These are phyloP conservation scores for Cercospora sojina DNA, from an alignment of 2,329 filamentous ascomycete species.

Conservation along the genomic window DNA sequence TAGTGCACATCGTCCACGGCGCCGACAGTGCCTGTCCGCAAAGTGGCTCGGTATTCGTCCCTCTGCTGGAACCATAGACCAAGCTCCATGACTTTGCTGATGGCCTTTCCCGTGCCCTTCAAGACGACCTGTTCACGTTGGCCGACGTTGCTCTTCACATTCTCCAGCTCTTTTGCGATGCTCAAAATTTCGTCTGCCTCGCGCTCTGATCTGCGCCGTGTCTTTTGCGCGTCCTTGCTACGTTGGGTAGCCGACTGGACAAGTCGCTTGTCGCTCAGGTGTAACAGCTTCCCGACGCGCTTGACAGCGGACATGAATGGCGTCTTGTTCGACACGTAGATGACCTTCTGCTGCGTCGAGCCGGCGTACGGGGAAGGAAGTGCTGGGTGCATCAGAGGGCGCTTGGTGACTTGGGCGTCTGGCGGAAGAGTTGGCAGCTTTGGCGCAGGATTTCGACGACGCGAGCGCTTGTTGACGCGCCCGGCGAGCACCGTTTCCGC, in stretches of 20 bases:
- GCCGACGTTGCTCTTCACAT: conserved; percentile 33
- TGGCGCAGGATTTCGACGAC: not conserved
- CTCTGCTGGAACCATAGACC: conserved; percentile 65
- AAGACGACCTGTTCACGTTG: conserved; percentile 54
- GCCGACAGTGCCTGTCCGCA: conserved; percentile 63
- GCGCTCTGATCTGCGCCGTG: conserved; percentile 16
- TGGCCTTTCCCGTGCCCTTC: conserved; percentile 65
- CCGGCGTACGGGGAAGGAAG: conserved; percentile 55
- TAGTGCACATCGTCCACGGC: conserved; percentile 65
- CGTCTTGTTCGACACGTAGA: conserved; percentile 66
- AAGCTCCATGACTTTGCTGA: conserved; percentile 61
- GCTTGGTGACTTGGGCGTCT: conserved; percentile 48
- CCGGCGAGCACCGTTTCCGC: conserved; percentile 1
- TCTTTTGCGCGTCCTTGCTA: conserved; percentile 30
- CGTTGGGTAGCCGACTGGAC: conserved; percentile 43
- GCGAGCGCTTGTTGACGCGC: conserved; percentile 3
- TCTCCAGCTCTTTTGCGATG: conserved; percentile 41
- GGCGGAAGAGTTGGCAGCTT: conserved; percentile 15
- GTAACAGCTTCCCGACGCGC: conserved; percentile 63
- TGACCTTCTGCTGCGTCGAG: conserved; percentile 51
- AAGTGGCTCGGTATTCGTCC: conserved; percentile 53
- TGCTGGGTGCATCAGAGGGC: conserved; percentile 58
- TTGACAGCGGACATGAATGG: conserved; percentile 68
- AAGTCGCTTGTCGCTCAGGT: conserved; percentile 54
- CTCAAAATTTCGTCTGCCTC: conserved; percentile 35